These are phyloP conservation scores for Peniophora sp. DNA, from an alignment of 1,284 basidiomycete genomes.

Conservation along the genomic window DNA sequence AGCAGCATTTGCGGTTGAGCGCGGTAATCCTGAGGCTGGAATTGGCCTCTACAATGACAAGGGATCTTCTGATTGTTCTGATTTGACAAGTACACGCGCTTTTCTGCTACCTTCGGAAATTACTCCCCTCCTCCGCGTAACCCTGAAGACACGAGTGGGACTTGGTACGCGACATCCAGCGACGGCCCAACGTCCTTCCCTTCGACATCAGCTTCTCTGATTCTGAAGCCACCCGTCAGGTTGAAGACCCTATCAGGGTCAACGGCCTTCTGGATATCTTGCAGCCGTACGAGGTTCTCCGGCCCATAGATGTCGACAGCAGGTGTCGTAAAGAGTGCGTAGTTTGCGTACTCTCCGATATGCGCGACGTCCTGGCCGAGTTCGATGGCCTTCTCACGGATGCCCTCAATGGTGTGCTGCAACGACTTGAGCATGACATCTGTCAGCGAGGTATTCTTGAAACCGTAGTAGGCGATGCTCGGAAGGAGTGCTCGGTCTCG, in stretches of 20 bases:
- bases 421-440: constrained; percentile 8
- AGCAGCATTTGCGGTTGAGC: too few species aligned
- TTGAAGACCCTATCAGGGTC: constrained; percentile 17
- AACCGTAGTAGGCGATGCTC: constrained; percentile 10
- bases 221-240: constrained; percentile 17
- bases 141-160: too few species aligned
- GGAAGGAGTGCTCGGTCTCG: constrained; percentile 11
- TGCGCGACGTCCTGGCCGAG: constrained; percentile 16
- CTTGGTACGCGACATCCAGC: too few species aligned
- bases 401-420: not conserved
- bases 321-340: constrained; percentile 17
- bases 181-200: too few species aligned
- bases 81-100: too few species aligned
- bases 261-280: constrained; percentile 9
- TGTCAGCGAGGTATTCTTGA: constrained; percentile 7
- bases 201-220: constrained; percentile 1
- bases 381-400: constrained; percentile 7
- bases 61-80: too few species aligned
- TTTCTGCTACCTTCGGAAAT: too few species aligned
- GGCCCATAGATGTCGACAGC: constrained; percentile 15
- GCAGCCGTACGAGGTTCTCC: constrained; percentile 11
- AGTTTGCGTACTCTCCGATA: constrained; percentile 19
- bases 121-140: too few species aligned
- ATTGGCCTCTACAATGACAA: too few species aligned
- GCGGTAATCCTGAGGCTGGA: too few species aligned